Percentiles rank a stretch among this genome's conserved stretches.
Evolutionary conservation across 495 filamentous ascomycete species (phyloP).

Genomic region (Tuber umbilicatum): DNA sequence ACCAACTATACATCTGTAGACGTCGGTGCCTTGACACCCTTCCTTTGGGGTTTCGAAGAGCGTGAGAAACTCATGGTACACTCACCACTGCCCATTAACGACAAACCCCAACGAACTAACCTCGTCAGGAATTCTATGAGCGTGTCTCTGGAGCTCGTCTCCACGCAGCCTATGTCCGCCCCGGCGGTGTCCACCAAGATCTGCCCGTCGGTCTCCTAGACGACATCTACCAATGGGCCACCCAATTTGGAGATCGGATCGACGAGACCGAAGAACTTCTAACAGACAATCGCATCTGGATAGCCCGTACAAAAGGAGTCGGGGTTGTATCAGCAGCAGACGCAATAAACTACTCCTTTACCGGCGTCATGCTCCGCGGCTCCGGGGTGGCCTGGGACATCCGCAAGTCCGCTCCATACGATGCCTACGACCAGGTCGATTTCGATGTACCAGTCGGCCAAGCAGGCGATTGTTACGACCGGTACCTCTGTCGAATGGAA

Average conservation of each 20-base stretch:
- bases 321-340: slow-evolving; percentile 88
- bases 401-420: slow-evolving; percentile 90
- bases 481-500: slow-evolving; percentile 99
- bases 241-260: slow-evolving; percentile 97
- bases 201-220: slow-evolving; percentile 90
- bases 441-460: slow-evolving; percentile 96
- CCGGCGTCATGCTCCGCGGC: slow-evolving; percentile 94
- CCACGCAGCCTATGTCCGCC: slow-evolving; percentile 95
- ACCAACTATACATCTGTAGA: slow-evolving; percentile 46
- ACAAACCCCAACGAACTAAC: slow-evolving; percentile 40
- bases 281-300: slow-evolving; percentile 99
- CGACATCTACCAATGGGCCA: slow-evolving; percentile 99
- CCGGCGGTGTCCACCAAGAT: slow-evolving; percentile 94
- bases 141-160: slow-evolving; percentile 96
- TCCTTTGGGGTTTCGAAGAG: slow-evolving; percentile 99
- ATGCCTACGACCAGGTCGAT: slow-evolving; percentile 94
- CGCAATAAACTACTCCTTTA: slow-evolving; percentile 90
- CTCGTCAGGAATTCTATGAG: slow-evolving; percentile 91
- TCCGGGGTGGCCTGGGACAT: slow-evolving; percentile 98
- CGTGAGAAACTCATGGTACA: slow-evolving; percentile 97
- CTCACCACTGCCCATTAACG: slow-evolving; percentile 20
- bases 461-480: slow-evolving; percentile 98
- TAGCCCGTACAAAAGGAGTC: slow-evolving; percentile 78
- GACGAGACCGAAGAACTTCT: slow-evolving; percentile 98
- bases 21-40: slow-evolving; percentile 94